Conservation (phyloP, 257 asterid genomes). For the Przewalskia tangutica region DNA sequence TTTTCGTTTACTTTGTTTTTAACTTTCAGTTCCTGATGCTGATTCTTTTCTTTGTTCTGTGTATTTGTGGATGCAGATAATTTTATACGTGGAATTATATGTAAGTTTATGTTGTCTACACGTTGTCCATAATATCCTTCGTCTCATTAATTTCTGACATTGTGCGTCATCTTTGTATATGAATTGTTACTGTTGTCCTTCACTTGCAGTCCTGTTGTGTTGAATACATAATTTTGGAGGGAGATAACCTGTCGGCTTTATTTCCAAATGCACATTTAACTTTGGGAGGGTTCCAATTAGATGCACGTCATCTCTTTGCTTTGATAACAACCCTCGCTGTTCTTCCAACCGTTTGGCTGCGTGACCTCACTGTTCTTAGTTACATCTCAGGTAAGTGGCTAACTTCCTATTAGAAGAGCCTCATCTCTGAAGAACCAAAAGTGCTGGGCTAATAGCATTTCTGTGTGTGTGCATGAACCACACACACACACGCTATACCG, state of each 20-base stretch:
- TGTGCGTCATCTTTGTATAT: background rate
- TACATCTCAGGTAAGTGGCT: conserved; percentile 75
- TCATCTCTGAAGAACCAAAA: too few species aligned
- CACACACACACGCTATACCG: too few species aligned
- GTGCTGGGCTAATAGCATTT: too few species aligned
- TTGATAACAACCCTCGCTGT: conserved; percentile 55
- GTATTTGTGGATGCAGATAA: conserved; percentile 53
- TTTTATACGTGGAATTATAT: conserved; percentile 77
- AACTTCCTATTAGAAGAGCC: background rate
- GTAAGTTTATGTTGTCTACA: conserved; percentile 41
- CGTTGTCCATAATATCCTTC: background rate
- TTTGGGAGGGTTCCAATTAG: conserved; percentile 43
- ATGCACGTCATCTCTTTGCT: conserved; percentile 66
- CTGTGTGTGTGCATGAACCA: too few species aligned
- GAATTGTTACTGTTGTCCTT: background rate
- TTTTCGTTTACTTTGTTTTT: background rate
- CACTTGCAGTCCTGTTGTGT: conserved; percentile 75
- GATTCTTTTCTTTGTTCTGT: conserved; percentile 7
- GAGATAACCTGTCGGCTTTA: conserved; percentile 77
- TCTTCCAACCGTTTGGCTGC: conserved; percentile 84
- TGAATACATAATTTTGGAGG: conserved; percentile 81
- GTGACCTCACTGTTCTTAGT: conserved; percentile 74
- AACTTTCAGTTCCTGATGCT: conserved; percentile 6
- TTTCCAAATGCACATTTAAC: conserved; percentile 74
- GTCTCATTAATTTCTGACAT: background rate